A percentile compares a stretch with the other conserved stretches of the same genome.
phyloP scores from a whole-genome alignment of 164 flowering plant species.

The Dillenia turbinata region DNA sequence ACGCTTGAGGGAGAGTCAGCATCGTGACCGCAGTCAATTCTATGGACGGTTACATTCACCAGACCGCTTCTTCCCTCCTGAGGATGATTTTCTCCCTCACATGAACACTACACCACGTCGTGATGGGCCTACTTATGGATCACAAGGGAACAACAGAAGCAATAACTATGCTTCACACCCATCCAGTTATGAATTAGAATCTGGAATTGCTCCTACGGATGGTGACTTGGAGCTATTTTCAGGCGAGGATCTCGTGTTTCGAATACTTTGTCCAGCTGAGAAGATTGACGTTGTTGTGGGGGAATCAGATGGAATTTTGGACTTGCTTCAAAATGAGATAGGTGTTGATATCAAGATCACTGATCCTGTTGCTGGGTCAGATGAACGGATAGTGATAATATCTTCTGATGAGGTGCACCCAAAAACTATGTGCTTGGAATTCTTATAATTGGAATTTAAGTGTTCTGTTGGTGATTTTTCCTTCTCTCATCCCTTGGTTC shows the following conservation, averaged over 20 bases:
- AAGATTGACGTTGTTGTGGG: conserved; percentile 70
- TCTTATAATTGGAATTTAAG: no score
- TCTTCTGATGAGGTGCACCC: conserved; percentile 84
- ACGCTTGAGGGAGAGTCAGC: conserved; percentile 94
- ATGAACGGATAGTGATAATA: conserved; percentile 67
- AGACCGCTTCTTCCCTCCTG: conserved; percentile 63
- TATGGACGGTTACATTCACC: conserved; percentile 69
- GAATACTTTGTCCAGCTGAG: conserved; percentile 82
- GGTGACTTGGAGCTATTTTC: conserved; percentile 45
- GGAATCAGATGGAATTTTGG: conserved; percentile 74
- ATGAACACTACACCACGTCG: conserved; percentile 36
- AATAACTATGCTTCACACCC: conserved; percentile 41
- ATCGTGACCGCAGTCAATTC: conserved; percentile 81
- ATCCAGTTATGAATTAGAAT: conserved; percentile 42
- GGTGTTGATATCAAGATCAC: conserved; percentile 80
- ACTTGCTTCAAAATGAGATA: conserved; percentile 75
- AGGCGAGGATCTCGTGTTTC: conserved; percentile 76
- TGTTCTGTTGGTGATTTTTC: neutral
- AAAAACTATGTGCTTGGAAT: no score
- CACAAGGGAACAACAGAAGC: conserved; percentile 35
- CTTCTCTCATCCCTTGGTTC: neutral
- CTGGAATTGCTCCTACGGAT: conserved; percentile 34
- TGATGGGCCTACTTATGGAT: conserved; percentile 47
- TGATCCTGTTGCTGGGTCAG: conserved; percentile 62
- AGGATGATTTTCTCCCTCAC: conserved; percentile 69